Evolutionary conservation across 257 asterid species (phyloP).

Genomic region (Scutellaria galericulata): DNA sequence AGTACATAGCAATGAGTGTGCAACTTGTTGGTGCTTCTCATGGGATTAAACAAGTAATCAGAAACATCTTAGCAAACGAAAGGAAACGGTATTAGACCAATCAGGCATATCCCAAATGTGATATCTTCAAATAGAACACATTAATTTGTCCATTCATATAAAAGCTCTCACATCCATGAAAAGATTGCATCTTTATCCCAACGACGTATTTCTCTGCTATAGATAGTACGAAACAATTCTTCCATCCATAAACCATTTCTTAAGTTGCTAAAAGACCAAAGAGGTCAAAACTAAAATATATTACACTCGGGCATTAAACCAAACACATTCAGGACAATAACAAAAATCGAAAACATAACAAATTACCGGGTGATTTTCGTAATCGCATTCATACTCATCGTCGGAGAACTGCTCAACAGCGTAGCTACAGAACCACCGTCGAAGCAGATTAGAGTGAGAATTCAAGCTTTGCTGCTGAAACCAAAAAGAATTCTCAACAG

Average conservation of each 20-base stretch:
- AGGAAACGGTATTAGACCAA: background rate
- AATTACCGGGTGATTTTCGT: constrained; percentile 77
- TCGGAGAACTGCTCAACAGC: constrained; percentile 91
- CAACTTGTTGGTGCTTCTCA: constrained; percentile 9
- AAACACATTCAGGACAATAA: constrained; percentile 33
- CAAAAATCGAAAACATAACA: background rate
- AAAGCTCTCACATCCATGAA: background rate
- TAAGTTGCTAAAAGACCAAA: constrained; percentile 4
- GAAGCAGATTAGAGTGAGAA: constrained; percentile 24
- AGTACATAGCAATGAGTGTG: no score
- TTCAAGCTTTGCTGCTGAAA: constrained; percentile 34
- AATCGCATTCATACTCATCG: constrained; percentile 95
- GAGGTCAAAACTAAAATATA: constrained; percentile 18
- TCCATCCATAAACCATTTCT: background rate
- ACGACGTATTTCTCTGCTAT: background rate
- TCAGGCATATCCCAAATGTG: constrained; percentile 25
- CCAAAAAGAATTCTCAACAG: constrained; percentile 29
- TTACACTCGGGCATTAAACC: constrained; percentile 31
- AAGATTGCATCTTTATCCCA: constrained; percentile 15
- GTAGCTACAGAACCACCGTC: constrained; percentile 59
- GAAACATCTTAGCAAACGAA: constrained; percentile 27
- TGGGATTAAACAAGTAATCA: background rate
- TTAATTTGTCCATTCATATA: constrained; percentile 7
- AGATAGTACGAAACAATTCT: background rate
- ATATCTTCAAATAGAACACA: constrained; percentile 16